Evolutionary conservation across 1,284 basidiomycete species (phyloP).

Genomic region (Somion occarium): DNA sequence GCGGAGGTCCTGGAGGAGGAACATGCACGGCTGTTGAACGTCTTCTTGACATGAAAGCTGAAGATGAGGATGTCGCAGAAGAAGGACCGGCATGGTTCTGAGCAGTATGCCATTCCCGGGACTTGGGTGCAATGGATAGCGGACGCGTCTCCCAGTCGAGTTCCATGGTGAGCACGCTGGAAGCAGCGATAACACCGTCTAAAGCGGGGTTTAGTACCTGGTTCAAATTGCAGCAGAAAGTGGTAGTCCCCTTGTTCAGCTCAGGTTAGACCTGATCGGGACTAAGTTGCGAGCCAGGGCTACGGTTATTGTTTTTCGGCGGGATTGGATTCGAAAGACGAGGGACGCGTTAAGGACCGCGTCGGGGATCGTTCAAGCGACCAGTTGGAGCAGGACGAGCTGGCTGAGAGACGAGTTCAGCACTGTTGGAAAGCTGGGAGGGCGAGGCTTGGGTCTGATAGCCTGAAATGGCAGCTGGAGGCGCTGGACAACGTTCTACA

Average conservation of each 20-base stretch:
- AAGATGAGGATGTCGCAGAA: constrained; percentile 30
- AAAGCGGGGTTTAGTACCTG: constrained; percentile 5
- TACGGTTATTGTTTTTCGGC: neutral
- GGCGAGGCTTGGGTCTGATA: neutral
- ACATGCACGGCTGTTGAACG: constrained; percentile 62
- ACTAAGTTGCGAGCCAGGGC: neutral
- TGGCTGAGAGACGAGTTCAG: neutral
- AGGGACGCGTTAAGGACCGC: neutral
- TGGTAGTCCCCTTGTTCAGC: constrained; percentile 2
- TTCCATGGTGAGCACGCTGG: constrained; percentile 39
- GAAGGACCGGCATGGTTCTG: constrained; percentile 25
- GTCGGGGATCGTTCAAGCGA: constrained; percentile 5
- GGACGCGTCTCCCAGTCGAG: constrained; percentile 46
- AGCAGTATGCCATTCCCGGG: constrained; percentile 46
- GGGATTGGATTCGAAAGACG: too few relatives aligned
- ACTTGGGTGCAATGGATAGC: constrained; percentile 31
- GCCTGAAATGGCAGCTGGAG: neutral
- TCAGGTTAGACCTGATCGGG: neutral
- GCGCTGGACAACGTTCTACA: neutral
- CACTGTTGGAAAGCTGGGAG: neutral
- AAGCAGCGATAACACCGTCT: neutral
- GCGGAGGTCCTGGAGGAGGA: constrained; percentile 66
- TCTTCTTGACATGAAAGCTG: constrained; percentile 40
- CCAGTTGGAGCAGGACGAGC: neutral
- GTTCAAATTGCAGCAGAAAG: neutral